Base-by-base conservation (phyloP, 2,329 filamentous ascomycete species). In the Aspergillus sp. region DNA sequence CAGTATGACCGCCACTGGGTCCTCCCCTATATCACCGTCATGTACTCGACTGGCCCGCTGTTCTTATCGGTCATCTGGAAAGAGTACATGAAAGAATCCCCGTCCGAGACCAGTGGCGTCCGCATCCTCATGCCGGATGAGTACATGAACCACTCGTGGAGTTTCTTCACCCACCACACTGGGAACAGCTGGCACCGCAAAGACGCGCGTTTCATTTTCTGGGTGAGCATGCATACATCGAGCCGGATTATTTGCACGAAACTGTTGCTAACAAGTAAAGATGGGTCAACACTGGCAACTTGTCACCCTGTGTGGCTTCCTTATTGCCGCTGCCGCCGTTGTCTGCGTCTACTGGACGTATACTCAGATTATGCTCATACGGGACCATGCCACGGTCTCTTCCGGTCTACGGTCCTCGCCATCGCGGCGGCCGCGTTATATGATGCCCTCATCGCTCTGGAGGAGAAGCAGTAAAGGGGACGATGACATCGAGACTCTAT, bases 1-100 rank as follows among this genome's bases (percentile, higher is more conserved):
- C 79, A 81, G 54, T 90, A 90, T 73, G 82, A 90, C 68, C 82
- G 84, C 58, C 84, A 83, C 62, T 93, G 89, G 89, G 68, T 85
- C 39, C 71, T 87, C 60, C 83, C 87, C 15, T 91, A 93, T 72
- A 87, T 90, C 67, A 90, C 88, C 19, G 88, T 93, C 66, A 93
- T 93, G 90, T 87, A 88, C 48, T 87, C 85, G 9, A 90, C 90
- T 0, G 90, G 90, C 0, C 90, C 90, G 0, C 77, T 93, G 27
- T 92, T 91, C 77, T 75, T 93, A 44, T 90, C 86, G 55, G 83
- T 92, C 37, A 83, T 90, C 59, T 90, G 89, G 87, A 86, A 89
- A 68, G 85, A 90, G 70, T 92, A 90, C 73, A 85, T 86, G 71
- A 79, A 81, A 33, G 65, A 71, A 5, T 66, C 70, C 25, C 71